Conservation (phyloP, 208 protist genomes). For the Trypanosoma platydactyli region DNA sequence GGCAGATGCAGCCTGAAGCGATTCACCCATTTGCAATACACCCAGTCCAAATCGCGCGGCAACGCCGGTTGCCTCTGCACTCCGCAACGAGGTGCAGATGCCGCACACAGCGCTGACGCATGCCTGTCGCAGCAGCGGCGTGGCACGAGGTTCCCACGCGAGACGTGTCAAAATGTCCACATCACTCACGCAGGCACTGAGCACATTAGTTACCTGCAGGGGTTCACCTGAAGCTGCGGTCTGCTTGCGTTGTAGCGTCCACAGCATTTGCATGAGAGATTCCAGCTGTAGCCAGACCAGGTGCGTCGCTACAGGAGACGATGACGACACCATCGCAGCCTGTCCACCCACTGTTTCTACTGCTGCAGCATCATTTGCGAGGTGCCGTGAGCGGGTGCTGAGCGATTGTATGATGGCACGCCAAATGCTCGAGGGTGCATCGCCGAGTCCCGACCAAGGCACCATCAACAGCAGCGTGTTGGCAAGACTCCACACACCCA, state of each 20-base stretch:
- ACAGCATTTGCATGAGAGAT: conserved; percentile 66
- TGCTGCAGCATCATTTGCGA: conserved; percentile 30
- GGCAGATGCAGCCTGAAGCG: conserved; percentile 1
- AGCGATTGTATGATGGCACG: conserved; percentile 50
- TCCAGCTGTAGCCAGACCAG: conserved; percentile 73
- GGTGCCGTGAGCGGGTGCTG: conserved; percentile 37
- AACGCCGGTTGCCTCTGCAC: conserved; percentile 34
- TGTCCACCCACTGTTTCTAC: not conserved
- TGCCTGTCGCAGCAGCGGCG: conserved; percentile 46
- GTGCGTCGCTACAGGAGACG: conserved; percentile 45
- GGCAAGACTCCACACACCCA: conserved; percentile 64
- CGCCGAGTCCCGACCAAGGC: conserved; percentile 46
- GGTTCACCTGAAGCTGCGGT: conserved; percentile 10
- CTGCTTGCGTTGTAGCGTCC: conserved; percentile 82
- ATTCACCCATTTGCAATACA: conserved; percentile 31
- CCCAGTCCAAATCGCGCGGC: conserved; percentile 55
- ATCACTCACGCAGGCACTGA: conserved; percentile 44
- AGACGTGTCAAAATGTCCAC: conserved; percentile 66
- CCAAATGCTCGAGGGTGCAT: conserved; percentile 50
- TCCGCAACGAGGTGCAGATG: conserved; percentile 43
- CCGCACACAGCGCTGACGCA: conserved; percentile 51
- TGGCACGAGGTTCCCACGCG: conserved; percentile 50
- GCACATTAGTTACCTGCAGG: conserved; percentile 31
- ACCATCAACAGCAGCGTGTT: conserved; percentile 77
- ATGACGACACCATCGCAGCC: conserved; percentile 20